Percentiles rank a stretch among this genome's conserved stretches.
These are phyloP conservation scores for Thelonectria rubi DNA, from an alignment of 2,329 filamentous ascomycete genomes.

Conservation along the genomic window DNA sequence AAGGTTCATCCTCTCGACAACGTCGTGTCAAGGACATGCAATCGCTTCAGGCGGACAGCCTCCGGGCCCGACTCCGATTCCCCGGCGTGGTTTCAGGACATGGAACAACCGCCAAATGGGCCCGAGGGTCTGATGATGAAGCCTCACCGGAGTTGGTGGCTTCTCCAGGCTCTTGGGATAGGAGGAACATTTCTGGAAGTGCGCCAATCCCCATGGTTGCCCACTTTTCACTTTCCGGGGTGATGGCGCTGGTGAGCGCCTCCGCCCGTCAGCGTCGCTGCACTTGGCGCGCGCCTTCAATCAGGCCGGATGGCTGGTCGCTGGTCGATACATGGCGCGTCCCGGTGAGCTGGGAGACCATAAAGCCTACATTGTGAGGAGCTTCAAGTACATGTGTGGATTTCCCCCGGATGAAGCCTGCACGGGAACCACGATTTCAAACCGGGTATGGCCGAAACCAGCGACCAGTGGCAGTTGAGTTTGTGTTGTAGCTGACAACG, in stretches of 20 bases:
- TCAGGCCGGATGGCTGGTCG: not conserved
- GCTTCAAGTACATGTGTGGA: no score
- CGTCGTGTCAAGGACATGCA: not conserved
- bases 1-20: not conserved
- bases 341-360: not conserved
- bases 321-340: not conserved
- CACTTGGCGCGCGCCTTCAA: not conserved
- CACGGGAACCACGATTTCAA: no score
- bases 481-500: not conserved
- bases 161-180: constrained; percentile 15
- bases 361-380: not conserved
- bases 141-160: constrained; percentile 21
- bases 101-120: constrained; percentile 10
- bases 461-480: not conserved
- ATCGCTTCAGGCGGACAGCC: not conserved
- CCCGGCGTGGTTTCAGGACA: constrained; percentile 23
- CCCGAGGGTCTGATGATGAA: not conserved
- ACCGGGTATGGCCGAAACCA: no score
- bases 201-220: not conserved
- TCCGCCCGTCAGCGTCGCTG: constrained; percentile 4
- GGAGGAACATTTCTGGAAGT: constrained; percentile 27
- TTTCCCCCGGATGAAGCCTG: no score
- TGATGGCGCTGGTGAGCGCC: not conserved
- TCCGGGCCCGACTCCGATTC: constrained; percentile 14
- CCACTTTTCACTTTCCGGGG: constrained; percentile 1